phyloP scores from a whole-genome alignment of 768 basidiomycete genomes.

The Rhizopogon sp. region DNA sequence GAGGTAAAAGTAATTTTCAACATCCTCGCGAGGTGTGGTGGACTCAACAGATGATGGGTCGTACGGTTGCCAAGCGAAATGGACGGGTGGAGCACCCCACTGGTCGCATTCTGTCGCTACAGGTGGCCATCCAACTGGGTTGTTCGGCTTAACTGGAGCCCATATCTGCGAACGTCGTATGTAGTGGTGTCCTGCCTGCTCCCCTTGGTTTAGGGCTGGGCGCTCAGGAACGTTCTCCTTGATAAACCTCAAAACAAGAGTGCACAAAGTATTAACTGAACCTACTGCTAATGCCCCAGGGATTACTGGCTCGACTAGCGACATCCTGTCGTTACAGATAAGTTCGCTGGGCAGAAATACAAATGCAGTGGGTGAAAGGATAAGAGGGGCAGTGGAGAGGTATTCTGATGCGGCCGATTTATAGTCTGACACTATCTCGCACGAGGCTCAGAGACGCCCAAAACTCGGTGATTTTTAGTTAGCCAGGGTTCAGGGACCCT shows the following conservation, averaged over 20 bases:
- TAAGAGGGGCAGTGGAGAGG: not conserved
- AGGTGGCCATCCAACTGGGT: not conserved
- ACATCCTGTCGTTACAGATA: not conserved
- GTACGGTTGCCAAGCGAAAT: conserved; percentile 12
- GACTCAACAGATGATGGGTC: conserved; percentile 10
- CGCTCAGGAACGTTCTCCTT: not conserved
- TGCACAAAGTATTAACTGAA: not conserved
- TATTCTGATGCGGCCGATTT: not conserved
- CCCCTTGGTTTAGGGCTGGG: not conserved
- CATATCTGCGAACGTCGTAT: conserved; percentile 3
- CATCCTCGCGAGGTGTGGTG: conserved; percentile 7
- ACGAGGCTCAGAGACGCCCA: not conserved
- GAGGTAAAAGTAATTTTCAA: conserved; percentile 17
- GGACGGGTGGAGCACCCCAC: not conserved
- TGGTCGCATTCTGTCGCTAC: not conserved
- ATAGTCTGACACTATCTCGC: not conserved
- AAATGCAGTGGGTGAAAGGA: not conserved
- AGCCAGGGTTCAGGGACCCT: not conserved
- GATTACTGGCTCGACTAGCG: not conserved
- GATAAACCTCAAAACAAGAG: not conserved
- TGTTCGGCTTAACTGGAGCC: not conserved
- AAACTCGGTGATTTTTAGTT: not conserved
- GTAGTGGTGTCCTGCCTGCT: conserved; percentile 4
- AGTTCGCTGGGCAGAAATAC: not conserved
- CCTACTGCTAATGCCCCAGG: not conserved